Conservation (phyloP, 2,329 filamentous ascomycete species). For the Microsporum ferrugineum region DNA sequence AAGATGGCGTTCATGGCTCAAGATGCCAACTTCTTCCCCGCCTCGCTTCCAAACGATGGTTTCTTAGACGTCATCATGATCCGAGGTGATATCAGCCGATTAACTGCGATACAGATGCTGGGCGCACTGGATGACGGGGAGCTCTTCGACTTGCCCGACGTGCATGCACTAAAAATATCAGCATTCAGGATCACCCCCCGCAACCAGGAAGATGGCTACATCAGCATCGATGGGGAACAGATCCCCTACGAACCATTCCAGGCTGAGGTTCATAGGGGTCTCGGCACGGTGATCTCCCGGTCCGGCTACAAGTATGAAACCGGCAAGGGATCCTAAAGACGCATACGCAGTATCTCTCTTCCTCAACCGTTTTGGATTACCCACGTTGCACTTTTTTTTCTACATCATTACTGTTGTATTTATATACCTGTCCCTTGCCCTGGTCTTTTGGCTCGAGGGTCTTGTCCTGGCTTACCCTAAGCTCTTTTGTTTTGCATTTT, state of each 20-base stretch:
- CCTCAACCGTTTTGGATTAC: background rate
- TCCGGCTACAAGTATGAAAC: conserved; percentile 59
- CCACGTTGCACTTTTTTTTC: background rate
- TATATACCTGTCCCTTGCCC: background rate
- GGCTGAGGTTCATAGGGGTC: conserved; percentile 69
- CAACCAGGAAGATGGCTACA: conserved; percentile 61
- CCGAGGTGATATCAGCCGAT: conserved; percentile 59
- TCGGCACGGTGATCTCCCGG: conserved; percentile 77
- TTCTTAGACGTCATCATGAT: conserved; percentile 74
- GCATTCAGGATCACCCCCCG: conserved; percentile 76
- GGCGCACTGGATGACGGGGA: conserved; percentile 58
- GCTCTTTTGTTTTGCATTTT: conserved; percentile 1
- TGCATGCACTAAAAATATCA: conserved; percentile 73
- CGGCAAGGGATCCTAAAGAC: background rate
- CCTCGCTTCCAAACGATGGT: conserved; percentile 71
- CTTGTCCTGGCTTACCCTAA: background rate
- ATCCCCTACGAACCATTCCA: conserved; percentile 84
- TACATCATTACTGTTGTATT: background rate
- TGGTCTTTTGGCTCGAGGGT: background rate
- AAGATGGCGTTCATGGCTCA: conserved; percentile 92
- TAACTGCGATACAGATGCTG: conserved; percentile 58
- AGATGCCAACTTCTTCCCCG: conserved; percentile 69
- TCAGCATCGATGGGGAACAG: conserved; percentile 87
- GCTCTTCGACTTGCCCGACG: conserved; percentile 68
- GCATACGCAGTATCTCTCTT: background rate